Base-by-base conservation (phyloP, 179 eudicot species). In the Spinacia oleracea region DNA sequence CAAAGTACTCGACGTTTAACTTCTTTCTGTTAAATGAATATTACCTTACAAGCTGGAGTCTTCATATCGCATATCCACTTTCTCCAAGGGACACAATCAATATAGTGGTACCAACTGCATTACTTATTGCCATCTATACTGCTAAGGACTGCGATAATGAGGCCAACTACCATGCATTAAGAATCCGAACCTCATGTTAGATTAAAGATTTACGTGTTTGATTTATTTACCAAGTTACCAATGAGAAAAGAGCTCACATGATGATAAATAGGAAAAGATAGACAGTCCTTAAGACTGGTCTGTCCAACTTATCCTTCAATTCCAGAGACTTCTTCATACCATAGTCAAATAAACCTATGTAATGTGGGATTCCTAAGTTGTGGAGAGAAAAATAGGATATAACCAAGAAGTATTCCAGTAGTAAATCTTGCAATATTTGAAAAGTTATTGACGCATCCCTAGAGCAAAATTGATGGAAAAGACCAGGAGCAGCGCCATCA, bases 341-440 rank as follows among this genome's bases (percentile, higher is more conserved):
- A 71, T 89, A 90, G 48, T 92, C 97, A 82, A 88, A 92, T 46
- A 90, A 78, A 27, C 91, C 92, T 81, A 87, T 74, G 77, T 38
- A 78, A 78, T 66, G 86, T 80, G 53, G 80, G 83, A 79, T 86
- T 83, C 75, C 87, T 84, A 12, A 89, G 83, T 56, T 81, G 87
- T 51, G 97, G 98, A 58, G 87, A 83, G 87, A 85, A 85, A 73
- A 89, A 79, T 63, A 93, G 89, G 68, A 86, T 83, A 79, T 85
- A 87, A 40, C 97, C 98, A 56, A 87, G 88, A 63, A 91, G 91
- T 68, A 89, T 85, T 23, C 98, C 98, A 0, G 89, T 80, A 27
- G 89, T 25, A 78, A 90, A 88, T 48, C 96, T 96, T 70, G 91
- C 96, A n/a, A 89, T 78, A 74, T 87, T 93, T 40, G 94, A 81